Conservation (phyloP, 257 asterid genomes). For the Rubia yunnanensis region DNA sequence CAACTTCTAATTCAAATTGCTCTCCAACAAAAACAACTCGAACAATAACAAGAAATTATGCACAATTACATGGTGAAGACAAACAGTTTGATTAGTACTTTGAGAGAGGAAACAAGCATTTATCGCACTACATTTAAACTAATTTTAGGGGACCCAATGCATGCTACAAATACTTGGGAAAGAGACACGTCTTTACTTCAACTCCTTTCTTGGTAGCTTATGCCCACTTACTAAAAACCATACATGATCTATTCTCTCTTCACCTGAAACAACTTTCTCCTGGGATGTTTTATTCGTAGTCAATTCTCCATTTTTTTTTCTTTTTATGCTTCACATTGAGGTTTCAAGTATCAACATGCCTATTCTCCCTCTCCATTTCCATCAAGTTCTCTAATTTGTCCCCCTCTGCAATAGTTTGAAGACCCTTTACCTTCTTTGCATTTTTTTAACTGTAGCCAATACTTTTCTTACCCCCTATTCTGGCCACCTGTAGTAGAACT, state of each 20-base stretch:
- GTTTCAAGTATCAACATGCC: slow-evolving; percentile 9
- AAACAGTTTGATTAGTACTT: too few relatives aligned
- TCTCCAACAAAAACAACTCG: too few relatives aligned
- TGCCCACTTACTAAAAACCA: slow-evolving; percentile 82
- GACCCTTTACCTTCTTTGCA: slow-evolving; percentile 8
- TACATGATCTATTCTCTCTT: slow-evolving; percentile 35
- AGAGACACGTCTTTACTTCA: too few relatives aligned
- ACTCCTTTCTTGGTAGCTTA: slow-evolving; percentile 75
- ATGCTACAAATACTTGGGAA: too few relatives aligned
- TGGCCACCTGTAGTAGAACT: slow-evolving; percentile 21
- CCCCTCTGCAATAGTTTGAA: not conserved
- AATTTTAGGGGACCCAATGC: too few relatives aligned
- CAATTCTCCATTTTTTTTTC: slow-evolving; percentile 14
- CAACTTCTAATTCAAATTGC: too few relatives aligned
- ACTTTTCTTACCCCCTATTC: slow-evolving; percentile 10
- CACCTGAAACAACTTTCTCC: slow-evolving; percentile 5
- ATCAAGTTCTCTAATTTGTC: slow-evolving; percentile 28
- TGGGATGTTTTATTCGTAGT: slow-evolving; percentile 21
- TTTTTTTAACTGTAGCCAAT: slow-evolving; percentile 6
- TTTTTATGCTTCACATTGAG: slow-evolving; percentile 18
- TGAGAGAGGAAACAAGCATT: too few relatives aligned
- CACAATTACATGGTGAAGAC: too few relatives aligned
- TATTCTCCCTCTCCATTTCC: slow-evolving; percentile 43
- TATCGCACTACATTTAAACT: too few relatives aligned
- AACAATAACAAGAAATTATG: too few relatives aligned